Evolutionary conservation across 805 yeast genomes (phyloP), one percentile per base, ranked within the genome.

Genomic region (Metschnikowia proteae): DNA sequence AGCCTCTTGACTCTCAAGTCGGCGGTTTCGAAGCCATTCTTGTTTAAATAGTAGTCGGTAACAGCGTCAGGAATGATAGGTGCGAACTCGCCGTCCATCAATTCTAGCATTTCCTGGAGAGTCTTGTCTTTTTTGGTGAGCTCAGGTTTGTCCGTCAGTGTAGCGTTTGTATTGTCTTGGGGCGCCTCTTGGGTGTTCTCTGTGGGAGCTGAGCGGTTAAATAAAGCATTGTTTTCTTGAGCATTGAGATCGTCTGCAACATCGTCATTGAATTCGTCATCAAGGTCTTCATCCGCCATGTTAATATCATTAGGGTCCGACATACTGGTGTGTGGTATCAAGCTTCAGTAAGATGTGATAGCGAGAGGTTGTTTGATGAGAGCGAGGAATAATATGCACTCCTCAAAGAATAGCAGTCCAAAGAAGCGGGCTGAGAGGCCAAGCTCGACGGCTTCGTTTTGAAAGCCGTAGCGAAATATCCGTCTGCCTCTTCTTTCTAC

Each of bases 61-160:
- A 94, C 97, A 0, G 96, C 91, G 63, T 94, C 98, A 0, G 99
- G 99, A 36, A 94, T 94, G 31, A 92, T 84, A 2, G 99, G 99
- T 3, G 96, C 88, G 63, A 84, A 89, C 50, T 90, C 97, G 3
- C 69, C 74, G 55, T 89, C 96, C 92, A 94, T 85, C 75, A 90
- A 74, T 31, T 84, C 86, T 28, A 94, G 73, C 32, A 94, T 83
- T 58, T 94, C 98, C 57, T 84, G 81, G 46, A 94, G 70, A 0
- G 94, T 83, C 60, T 86, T 87, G 61, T 89, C 96, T 57, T 86
- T 85, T 56, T 89, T 75, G 1, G 89, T 79, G 43, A 85, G 72
- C 47, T 83, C 88, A 0, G 90, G 88, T 5, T 84, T 64, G 36
- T 76, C 84, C 10, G 59, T 55, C 2, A 53, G 57, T 5, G 30